Conservation (phyloP, 2,329 filamentous ascomycete genomes). For the Westerdykella aurantiaca region DNA sequence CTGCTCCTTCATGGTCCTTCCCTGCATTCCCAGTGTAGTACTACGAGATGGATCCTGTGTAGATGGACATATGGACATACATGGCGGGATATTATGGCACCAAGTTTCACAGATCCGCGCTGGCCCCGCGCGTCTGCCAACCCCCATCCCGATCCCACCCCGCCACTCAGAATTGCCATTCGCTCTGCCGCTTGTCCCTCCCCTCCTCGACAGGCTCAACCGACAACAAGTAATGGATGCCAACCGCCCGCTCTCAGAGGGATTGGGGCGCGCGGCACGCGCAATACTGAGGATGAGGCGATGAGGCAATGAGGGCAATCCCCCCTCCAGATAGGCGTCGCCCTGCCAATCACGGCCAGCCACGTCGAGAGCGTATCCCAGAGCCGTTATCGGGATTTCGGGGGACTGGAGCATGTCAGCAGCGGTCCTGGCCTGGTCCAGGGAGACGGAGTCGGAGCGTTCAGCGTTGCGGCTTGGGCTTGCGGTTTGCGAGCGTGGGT, state of each 20-base stretch:
- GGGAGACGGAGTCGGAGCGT: too few species aligned
- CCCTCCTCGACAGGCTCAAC: background rate
- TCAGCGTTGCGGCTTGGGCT: too few species aligned
- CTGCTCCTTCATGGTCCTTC: too few species aligned
- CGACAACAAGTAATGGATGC: background rate
- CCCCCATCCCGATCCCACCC: too few species aligned
- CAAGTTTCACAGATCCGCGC: too few species aligned
- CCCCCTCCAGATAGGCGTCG: constrained; percentile 21
- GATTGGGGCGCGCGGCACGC: constrained; percentile 5
- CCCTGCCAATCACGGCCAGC: constrained; percentile 31
- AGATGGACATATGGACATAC: too few species aligned
- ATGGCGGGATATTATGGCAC: too few species aligned
- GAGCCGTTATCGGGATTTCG: constrained; percentile 35
- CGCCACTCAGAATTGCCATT: background rate
- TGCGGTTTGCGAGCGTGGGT: too few species aligned
- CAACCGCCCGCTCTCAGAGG: background rate
- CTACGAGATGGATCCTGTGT: too few species aligned
- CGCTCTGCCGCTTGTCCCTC: background rate
- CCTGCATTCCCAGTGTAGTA: too few species aligned
- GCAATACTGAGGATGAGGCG: constrained; percentile 9
- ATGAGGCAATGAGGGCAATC: too few species aligned
- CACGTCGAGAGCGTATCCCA: constrained; percentile 29
- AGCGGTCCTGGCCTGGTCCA: background rate
- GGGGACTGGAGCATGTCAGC: background rate
- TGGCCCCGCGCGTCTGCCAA: too few species aligned